Conservation (phyloP, 306 rosid species). For the Cicer chorassanicum region DNA sequence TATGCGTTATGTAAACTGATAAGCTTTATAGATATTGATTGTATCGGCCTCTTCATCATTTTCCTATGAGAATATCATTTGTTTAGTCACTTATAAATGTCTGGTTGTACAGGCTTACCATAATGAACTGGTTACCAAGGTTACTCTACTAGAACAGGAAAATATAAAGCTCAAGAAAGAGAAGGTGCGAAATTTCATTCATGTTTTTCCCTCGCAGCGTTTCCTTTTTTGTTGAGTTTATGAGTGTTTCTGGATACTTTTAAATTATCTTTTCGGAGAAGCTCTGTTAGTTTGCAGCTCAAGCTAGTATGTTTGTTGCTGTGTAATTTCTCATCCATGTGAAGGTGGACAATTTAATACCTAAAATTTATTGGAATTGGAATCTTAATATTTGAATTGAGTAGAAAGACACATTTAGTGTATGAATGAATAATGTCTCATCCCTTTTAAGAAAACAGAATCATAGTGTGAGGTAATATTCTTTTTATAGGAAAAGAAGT, state of each 20-base stretch:
- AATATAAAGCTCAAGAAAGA: slow-evolving; percentile 71
- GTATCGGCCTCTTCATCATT: neutral
- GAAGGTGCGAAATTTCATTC: slow-evolving; percentile 52
- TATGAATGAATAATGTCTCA: neutral
- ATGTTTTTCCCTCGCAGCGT: neutral
- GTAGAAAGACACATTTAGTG: neutral
- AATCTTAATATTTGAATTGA: neutral
- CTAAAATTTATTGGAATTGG: neutral
- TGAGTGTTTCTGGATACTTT: slow-evolving; percentile 7
- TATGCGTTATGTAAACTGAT: neutral
- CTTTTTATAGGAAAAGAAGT: neutral
- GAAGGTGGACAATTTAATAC: slow-evolving; percentile 2
- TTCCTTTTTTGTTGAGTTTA: slow-evolving; percentile 7
- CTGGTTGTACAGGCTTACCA: slow-evolving; percentile 62
- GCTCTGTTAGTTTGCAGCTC: slow-evolving; percentile 3
- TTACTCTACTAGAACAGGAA: slow-evolving; percentile 65
- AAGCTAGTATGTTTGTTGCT: slow-evolving; percentile 4
- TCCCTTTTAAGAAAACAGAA: neutral
- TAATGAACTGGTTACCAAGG: slow-evolving; percentile 73
- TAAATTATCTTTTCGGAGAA: slow-evolving; percentile 1
- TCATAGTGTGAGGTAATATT: neutral
- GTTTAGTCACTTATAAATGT: slow-evolving; percentile 31
- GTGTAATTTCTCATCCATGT: slow-evolving; percentile 1
- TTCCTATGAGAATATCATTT: neutral
- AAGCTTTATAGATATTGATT: slow-evolving; percentile 15